A percentile compares a stretch with the other conserved stretches of the same genome.
These are phyloP conservation scores for Candida chilensis DNA, from an alignment of 805 yeast species.

Conservation along the genomic window DNA sequence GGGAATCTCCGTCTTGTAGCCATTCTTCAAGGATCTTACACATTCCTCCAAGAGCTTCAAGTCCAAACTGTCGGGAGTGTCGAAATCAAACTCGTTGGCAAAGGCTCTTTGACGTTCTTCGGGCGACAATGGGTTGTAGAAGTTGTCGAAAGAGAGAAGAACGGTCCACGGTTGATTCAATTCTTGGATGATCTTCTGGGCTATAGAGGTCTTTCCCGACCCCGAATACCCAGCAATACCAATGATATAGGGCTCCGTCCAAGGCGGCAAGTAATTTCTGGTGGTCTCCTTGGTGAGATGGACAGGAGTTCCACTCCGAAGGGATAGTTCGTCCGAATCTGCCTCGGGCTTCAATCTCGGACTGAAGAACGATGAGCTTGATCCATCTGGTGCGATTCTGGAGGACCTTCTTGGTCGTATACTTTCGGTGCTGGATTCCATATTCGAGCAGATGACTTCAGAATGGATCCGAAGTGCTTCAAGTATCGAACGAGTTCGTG, in stretches of 20 bases:
- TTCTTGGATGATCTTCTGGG: slow-evolving; percentile 69
- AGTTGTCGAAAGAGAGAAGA: slow-evolving; percentile 80
- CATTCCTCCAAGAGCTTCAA: slow-evolving; percentile 60
- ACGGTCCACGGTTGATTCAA: slow-evolving; percentile 92
- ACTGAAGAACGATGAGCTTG: slow-evolving; percentile 14
- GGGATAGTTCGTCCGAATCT: no score
- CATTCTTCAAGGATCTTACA: slow-evolving; percentile 59
- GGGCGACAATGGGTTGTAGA: slow-evolving; percentile 64
- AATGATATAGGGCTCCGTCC: slow-evolving; percentile 79
- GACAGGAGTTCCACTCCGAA: no score
- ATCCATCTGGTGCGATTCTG: slow-evolving; percentile 15
- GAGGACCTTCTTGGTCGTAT: slow-evolving; percentile 10
- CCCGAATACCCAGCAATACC: slow-evolving; percentile 85
- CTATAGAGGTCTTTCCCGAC: slow-evolving; percentile 91
- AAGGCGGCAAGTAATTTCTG: slow-evolving; percentile 71
- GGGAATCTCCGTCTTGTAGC: slow-evolving; percentile 36
- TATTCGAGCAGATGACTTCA: no score
- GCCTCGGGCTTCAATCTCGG: slow-evolving; percentile 3
- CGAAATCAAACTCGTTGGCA: slow-evolving; percentile 72
- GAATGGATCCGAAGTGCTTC: no score
- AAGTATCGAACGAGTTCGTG: no score
- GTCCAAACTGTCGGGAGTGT: slow-evolving; percentile 79
- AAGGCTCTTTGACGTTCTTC: slow-evolving; percentile 62
- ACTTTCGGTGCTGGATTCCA: no score
- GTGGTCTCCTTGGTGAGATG: no score